Percentiles rank a stretch among this genome's conserved stretches.
phyloP scores from a whole-genome alignment of 2,329 filamentous ascomycete genomes.

The Neonectria faginata region DNA sequence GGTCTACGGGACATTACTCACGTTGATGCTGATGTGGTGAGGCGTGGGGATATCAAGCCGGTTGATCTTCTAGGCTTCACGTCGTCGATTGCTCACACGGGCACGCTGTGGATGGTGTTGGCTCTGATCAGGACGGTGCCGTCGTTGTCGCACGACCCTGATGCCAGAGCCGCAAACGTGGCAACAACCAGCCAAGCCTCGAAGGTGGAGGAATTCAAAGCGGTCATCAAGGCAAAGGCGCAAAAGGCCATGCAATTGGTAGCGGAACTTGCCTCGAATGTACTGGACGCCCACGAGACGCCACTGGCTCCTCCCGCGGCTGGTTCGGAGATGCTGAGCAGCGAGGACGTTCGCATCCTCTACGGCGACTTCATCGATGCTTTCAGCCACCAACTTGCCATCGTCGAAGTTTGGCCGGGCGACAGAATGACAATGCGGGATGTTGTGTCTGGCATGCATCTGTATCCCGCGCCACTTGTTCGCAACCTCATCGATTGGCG shows the following conservation, averaged over 20 bases:
- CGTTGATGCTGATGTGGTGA: background rate
- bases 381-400: background rate
- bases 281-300: too few relatives aligned
- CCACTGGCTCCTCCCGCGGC: too few relatives aligned
- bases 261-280: too few relatives aligned
- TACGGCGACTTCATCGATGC: background rate
- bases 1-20: background rate
- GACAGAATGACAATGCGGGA: background rate
- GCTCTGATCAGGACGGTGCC: background rate
- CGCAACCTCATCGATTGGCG: background rate
- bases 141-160: background rate
- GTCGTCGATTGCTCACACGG: background rate
- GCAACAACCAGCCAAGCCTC: background rate
- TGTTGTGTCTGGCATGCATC: background rate
- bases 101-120: background rate
- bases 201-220: too few relatives aligned
- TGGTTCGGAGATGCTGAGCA: too few relatives aligned
- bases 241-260: too few relatives aligned
- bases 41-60: background rate
- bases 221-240: too few relatives aligned
- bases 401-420: background rate
- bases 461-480: background rate
- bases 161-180: background rate
- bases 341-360: too few relatives aligned
- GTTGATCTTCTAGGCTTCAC: background rate